Base-by-base conservation (phyloP, 148 eudicot species). In the Vaccinium myrtillus region DNA sequence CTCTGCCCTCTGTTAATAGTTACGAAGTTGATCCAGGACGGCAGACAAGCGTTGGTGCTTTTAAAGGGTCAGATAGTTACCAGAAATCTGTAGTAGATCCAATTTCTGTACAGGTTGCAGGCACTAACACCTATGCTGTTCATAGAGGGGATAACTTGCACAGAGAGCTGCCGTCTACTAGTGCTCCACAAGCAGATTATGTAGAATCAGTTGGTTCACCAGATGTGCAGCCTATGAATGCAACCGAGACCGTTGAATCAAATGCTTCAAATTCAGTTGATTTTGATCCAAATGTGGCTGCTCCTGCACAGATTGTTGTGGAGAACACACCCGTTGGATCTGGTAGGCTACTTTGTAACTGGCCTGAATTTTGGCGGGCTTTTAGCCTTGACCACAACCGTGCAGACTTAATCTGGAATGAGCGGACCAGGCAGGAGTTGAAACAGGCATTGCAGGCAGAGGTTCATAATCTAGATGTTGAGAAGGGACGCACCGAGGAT, bases 301-400 rank as follows among this genome's bases (percentile, higher is more conserved):
- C 96, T 84, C 99, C 99, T 82, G 99, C 99, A 59, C 99, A 97
- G 91, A 95, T 97, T 87, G 98, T 97, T 55, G 93, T 93, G 85
- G 99, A 97, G 87, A 87, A 91, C 63, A 93, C 95, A 74, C 92
- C 94, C 25, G 99, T 97, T 30, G 99, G 99, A 69, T 97, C 98
- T 51, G 99, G 99, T 67, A 90, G 98, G 89, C 87, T 97, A 83
- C 91, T 97, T 71, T 95, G 95, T 84, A 97, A 97, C 91, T 97
- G 99, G 99, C 93, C 94, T 82, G 98, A 92, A 89, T 97, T 97
- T 88, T 97, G 99, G 99, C 94, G 99, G 82, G 99, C 98, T 67
- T 97, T 97, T 84, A 91, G 93, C 87, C 95, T 95, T 75, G 99
- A 97, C 88, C 99, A 97, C 83, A 97, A 94, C 84, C 99, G 99